Percentiles rank a stretch among this genome's conserved stretches.
Conservation (phyloP, 1,284 basidiomycete genomes). For the Sporisorium iseilematis-ciliati region DNA sequence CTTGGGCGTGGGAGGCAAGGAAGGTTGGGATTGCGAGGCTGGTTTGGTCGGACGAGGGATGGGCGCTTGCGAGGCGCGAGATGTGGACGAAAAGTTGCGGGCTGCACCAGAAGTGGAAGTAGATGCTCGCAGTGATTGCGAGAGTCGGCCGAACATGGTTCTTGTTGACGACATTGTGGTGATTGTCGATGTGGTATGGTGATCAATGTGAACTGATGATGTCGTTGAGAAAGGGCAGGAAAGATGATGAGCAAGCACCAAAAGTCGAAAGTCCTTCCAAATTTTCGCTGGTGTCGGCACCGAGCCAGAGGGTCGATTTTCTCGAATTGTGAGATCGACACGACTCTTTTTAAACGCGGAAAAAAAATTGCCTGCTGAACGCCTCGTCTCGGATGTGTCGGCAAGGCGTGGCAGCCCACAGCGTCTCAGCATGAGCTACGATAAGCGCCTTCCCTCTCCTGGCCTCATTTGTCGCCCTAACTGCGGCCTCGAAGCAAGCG, state of each 20-base stretch:
- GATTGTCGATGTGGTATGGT: neutral
- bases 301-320: neutral
- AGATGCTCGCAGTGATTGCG: constrained; percentile 31
- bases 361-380: neutral
- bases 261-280: constrained; percentile 3
- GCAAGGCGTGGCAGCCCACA: too few species aligned
- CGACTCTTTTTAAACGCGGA: neutral
- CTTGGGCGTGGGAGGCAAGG: constrained; percentile 18
- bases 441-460: too few species aligned
- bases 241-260: constrained; percentile 5
- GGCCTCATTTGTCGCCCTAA: too few species aligned
- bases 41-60: constrained; percentile 39
- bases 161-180: constrained; percentile 25
- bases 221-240: constrained; percentile 4
- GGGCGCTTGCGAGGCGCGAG: constrained; percentile 36
- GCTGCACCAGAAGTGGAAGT: constrained; percentile 1
- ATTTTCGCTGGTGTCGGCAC: constrained; percentile 15
- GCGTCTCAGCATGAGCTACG: too few species aligned
- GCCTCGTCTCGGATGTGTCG: neutral
- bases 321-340: constrained; percentile 8
- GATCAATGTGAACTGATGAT: neutral
- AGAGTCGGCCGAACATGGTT: constrained; percentile 21
- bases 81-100: constrained; percentile 37
- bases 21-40: constrained; percentile 43
- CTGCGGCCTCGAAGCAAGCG: neutral